phyloP scores from a whole-genome alignment of 2,329 filamentous ascomycete species.

The Cadophora malorum region DNA sequence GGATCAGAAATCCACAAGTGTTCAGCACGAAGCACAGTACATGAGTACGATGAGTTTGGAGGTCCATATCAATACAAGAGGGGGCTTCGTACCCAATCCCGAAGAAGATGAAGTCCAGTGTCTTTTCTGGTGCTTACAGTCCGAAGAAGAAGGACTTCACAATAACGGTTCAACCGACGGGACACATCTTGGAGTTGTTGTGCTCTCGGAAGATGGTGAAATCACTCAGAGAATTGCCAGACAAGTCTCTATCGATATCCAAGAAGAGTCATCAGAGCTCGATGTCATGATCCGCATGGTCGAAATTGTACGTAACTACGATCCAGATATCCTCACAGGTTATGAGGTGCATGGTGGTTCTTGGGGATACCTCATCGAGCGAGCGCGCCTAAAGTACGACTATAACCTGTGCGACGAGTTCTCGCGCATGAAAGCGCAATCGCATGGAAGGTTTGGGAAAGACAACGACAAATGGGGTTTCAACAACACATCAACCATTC shows the following conservation, averaged over 20 bases:
- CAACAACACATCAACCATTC: slow-evolving; percentile 89
- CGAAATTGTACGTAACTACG: slow-evolving; percentile 80
- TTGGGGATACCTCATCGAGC: slow-evolving; percentile 95
- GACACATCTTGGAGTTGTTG: slow-evolving; percentile 73
- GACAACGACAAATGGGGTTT: slow-evolving; percentile 92
- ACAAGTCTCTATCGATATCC: slow-evolving; percentile 67
- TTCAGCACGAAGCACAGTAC: slow-evolving; percentile 85
- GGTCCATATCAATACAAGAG: slow-evolving; percentile 87
- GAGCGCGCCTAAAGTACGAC: slow-evolving; percentile 84
- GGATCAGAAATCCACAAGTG: slow-evolving; percentile 73
- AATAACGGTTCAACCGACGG: slow-evolving; percentile 55
- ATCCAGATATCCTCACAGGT: slow-evolving; percentile 92
- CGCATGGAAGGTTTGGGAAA: slow-evolving; percentile 83
- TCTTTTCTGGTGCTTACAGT: slow-evolving; percentile 89
- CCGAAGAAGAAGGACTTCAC: slow-evolving; percentile 67
- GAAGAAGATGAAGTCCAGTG: slow-evolving; percentile 88
- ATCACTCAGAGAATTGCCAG: slow-evolving; percentile 67
- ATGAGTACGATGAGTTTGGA: slow-evolving; percentile 98
- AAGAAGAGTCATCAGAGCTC: slow-evolving; percentile 79
- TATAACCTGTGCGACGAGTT: slow-evolving; percentile 91
- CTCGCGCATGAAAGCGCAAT: slow-evolving; percentile 84
- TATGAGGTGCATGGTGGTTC: slow-evolving; percentile 94
- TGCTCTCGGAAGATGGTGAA: slow-evolving; percentile 67
- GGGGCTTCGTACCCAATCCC: slow-evolving; percentile 82
- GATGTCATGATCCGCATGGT: slow-evolving; percentile 86